Conservation (phyloP, 768 basidiomycete species). For the Tricholoma furcatifolium region DNA sequence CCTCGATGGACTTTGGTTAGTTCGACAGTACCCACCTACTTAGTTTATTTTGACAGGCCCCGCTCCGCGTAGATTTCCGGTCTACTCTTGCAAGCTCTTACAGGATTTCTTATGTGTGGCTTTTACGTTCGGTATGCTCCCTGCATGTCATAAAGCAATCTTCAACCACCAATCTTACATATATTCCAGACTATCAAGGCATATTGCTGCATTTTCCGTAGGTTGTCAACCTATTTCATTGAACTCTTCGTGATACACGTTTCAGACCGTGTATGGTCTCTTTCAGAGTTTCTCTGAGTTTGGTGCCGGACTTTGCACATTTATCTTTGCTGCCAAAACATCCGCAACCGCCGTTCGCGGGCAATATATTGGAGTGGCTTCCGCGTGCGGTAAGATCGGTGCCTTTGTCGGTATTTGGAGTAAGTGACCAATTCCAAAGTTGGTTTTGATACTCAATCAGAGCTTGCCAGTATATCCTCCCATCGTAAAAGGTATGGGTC, state of each 20-base stretch:
- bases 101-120: slow-evolving; percentile 89
- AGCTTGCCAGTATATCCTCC: slow-evolving; percentile 57
- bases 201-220: slow-evolving; percentile 73
- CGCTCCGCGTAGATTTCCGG: slow-evolving; percentile 54
- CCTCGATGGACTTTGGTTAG: slow-evolving; percentile 71
- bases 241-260: neutral
- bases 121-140: slow-evolving; percentile 50
- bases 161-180: neutral
- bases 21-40: too few relatives aligned
- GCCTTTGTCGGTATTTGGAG: slow-evolving; percentile 82
- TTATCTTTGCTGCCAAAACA: slow-evolving; percentile 79
- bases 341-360: slow-evolving; percentile 83
- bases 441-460: neutral
- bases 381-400: slow-evolving; percentile 83
- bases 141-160: neutral
- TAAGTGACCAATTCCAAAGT: slow-evolving; percentile 28
- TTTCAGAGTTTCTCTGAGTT: slow-evolving; percentile 86
- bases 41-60: neutral
- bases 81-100: slow-evolving; percentile 62
- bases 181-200: slow-evolving; percentile 44
- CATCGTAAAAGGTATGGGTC: slow-evolving; percentile 52
- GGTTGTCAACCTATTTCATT: slow-evolving; percentile 15
- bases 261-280: slow-evolving; percentile 78
- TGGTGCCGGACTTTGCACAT: slow-evolving; percentile 85
- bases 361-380: slow-evolving; percentile 81